phyloP scores from a whole-genome alignment of 2,329 filamentous ascomycete species.

The Corniculantispora saksenae region DNA sequence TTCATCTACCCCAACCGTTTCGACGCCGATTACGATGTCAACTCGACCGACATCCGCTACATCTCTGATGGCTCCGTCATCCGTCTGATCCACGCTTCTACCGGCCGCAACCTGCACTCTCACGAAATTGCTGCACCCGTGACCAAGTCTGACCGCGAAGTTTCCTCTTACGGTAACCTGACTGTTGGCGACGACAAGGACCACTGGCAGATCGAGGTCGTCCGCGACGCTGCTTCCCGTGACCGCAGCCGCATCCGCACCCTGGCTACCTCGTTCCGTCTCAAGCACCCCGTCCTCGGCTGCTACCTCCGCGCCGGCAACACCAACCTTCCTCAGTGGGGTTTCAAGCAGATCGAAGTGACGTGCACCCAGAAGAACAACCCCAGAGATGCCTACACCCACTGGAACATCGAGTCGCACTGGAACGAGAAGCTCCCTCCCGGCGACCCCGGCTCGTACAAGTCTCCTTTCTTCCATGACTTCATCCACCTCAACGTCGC shows the following conservation, averaged over 20 bases:
- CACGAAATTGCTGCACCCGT: constrained; percentile 87
- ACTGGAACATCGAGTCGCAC: constrained; percentile 98
- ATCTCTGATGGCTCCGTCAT: constrained; percentile 77
- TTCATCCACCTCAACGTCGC: constrained; percentile 98
- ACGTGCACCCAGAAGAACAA: constrained; percentile 94
- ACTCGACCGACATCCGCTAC: constrained; percentile 67
- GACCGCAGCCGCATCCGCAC: constrained; percentile 86
- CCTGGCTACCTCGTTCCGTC: constrained; percentile 87
- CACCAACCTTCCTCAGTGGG: constrained; percentile 96
- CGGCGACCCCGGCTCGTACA: constrained; percentile 87
- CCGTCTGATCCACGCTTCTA: constrained; percentile 90
- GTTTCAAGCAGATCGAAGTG: constrained; percentile 99
- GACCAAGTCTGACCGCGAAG: constrained; percentile 86
- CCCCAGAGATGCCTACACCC: constrained; percentile 88
- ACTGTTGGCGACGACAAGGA: constrained; percentile 97
- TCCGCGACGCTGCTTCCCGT: constrained; percentile 82
- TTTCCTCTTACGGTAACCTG: constrained; percentile 93
- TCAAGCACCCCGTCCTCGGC: constrained; percentile 77
- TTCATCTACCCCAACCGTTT: constrained; percentile 94
- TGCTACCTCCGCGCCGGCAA: constrained; percentile 96
- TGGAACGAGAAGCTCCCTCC: constrained; percentile 89
- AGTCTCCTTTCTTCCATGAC: constrained; percentile 95
- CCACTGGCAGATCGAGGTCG: constrained; percentile 92
- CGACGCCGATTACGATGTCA: constrained; percentile 70
- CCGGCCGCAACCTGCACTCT: constrained; percentile 94